Base-by-base conservation (phyloP, 2,329 filamentous ascomycete species). In the Botrytis medusae region DNA sequence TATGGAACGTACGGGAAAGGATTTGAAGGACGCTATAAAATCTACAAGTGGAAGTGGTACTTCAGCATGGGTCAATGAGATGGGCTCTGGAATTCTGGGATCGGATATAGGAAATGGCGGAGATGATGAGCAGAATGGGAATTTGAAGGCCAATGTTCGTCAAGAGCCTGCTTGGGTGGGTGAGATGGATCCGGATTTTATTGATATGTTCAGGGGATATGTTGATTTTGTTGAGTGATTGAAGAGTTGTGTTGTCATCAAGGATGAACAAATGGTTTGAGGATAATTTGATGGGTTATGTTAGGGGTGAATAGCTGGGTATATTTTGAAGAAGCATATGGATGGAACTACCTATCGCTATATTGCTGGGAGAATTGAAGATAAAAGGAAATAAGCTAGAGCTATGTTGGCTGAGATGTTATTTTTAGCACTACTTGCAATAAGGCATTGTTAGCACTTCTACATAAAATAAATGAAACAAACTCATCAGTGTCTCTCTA, bases 141-240 rank as follows among this genome's bases (percentile, higher is more conserved):
- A 46, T 8, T 2, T 18, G 18, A 42, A 37, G 40, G 14, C 72
- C 16, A 22, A 71, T 18, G 40, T 61, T 51, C 54, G 60, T 59
- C 75, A 75, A 37, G 59, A 78, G 64, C 79, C 81, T 46, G 75
- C 75, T 5, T 81, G 81, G 81, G 78, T 80, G 14, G 74, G 79
- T 64, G 81, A 81, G 6, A 77, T 82, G 71, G 80, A 82, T 64
- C 67, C 78, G 20, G 78, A 78, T 14, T 75, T 82, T 7, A 78
- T 82, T 72, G 74, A 79, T 44, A 75, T 77, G 25, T 77, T 80
- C 40, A 78, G 77, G 60, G 80, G 77, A 48, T 76, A 77, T 73
- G 81, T 82, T 68, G 80, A 82, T 34, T 82, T 82, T 75, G 48
- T 40, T 67, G 32, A 42, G n/a, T 44, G 7, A 48, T 44, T 16